Percentiles rank a stretch among this genome's conserved stretches.
These are phyloP conservation scores for Quercus lobata DNA, from an alignment of 331 rosid genomes.

Conservation along the genomic window DNA sequence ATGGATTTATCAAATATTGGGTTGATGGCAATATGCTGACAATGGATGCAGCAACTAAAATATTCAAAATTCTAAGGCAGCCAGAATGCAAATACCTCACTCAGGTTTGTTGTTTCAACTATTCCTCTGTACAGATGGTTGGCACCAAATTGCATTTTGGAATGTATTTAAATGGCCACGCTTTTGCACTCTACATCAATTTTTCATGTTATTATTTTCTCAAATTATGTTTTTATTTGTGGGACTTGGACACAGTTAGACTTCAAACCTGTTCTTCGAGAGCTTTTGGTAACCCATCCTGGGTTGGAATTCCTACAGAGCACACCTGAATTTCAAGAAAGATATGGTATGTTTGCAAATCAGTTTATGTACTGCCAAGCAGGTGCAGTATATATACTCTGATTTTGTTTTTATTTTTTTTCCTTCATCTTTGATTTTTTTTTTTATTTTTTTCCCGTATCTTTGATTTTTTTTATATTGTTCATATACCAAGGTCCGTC, in stretches of 20 bases:
- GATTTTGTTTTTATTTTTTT: not conserved
- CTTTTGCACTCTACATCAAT: slow-evolving; percentile 5
- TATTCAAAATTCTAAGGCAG: slow-evolving; percentile 74
- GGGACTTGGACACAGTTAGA: slow-evolving; percentile 60
- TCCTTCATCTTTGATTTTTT: not conserved
- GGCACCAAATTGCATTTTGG: not conserved
- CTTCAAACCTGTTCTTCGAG: slow-evolving; percentile 89
- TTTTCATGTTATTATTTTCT: slow-evolving; percentile 1
- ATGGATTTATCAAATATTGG: slow-evolving; percentile 84
- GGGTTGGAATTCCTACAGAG: slow-evolving; percentile 96
- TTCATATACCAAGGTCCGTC: not conserved
- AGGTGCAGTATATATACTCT: not conserved
- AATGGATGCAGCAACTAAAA: slow-evolving; percentile 79
- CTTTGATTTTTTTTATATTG: not conserved
- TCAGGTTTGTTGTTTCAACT: slow-evolving; percentile 51
- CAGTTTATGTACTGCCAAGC: not conserved
- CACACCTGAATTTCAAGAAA: slow-evolving; percentile 99
- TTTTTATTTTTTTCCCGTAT: not conserved
- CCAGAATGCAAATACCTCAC: slow-evolving; percentile 68
- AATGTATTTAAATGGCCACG: not conserved
- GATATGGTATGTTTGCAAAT: slow-evolving; percentile 70
- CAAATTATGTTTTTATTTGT: not conserved
- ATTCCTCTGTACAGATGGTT: slow-evolving; percentile 11
- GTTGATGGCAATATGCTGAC: slow-evolving; percentile 77
- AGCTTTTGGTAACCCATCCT: slow-evolving; percentile 86